Evolutionary conservation across 2,329 filamentous ascomycete genomes (phyloP).

Genomic region (Neophaeococcomyces mojaviensis): DNA sequence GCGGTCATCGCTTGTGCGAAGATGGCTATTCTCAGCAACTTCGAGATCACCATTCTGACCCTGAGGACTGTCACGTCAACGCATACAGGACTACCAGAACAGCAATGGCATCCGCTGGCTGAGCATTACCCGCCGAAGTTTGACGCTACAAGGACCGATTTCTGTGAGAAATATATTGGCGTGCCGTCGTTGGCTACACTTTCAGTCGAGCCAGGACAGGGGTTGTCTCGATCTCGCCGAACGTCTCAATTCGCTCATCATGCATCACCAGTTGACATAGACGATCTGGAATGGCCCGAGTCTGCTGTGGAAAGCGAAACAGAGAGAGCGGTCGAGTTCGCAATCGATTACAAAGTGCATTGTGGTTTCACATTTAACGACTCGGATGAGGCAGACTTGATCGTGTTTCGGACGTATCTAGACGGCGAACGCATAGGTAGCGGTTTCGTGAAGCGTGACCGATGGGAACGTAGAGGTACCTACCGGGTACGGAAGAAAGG

Average conservation of each 20-base stretch:
- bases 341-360: conserved; percentile 9
- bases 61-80: neutral
- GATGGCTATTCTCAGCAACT: conserved; percentile 6
- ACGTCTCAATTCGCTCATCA: too few relatives aligned
- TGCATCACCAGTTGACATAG: too few relatives aligned
- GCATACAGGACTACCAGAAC: neutral
- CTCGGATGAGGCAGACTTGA: conserved; percentile 11
- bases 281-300: too few relatives aligned
- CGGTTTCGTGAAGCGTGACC: conserved; percentile 6
- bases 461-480: conserved; percentile 4
- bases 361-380: conserved; percentile 13
- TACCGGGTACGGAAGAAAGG: conserved; percentile 5
- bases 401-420: conserved; percentile 8
- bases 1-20: neutral
- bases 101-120: neutral
- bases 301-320: too few relatives aligned
- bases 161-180: conserved; percentile 4
- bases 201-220: neutral
- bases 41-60: conserved; percentile 2
- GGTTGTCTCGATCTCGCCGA: neutral
- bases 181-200: neutral
- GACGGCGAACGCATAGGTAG: conserved; percentile 4
- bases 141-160: neutral
- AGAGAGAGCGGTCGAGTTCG: conserved; percentile 5
- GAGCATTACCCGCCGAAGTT: neutral